Evolutionary conservation across 495 filamentous ascomycete genomes (phyloP).

Genomic region (Penicillium bialowiezense): DNA sequence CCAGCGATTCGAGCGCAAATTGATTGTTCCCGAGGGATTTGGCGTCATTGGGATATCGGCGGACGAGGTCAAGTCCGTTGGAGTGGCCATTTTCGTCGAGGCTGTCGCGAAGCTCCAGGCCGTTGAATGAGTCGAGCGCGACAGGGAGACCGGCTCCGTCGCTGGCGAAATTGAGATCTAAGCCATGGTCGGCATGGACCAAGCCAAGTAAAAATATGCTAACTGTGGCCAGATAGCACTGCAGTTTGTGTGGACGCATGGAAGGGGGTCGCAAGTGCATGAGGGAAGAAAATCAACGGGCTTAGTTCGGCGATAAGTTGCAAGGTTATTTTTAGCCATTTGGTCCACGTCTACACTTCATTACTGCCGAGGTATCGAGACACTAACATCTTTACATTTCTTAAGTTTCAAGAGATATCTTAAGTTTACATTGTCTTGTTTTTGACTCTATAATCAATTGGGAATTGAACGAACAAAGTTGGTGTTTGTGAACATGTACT

Average conservation of each 20-base stretch:
- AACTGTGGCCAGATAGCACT: slow-evolving; percentile 66
- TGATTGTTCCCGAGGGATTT: slow-evolving; percentile 62
- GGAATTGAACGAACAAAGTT: too few species aligned
- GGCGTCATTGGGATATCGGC: slow-evolving; percentile 49
- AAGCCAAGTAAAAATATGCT: slow-evolving; percentile 56
- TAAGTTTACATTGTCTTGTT: too few species aligned
- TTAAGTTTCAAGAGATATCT: too few species aligned
- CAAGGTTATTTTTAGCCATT: neutral
- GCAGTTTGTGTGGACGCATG: slow-evolving; percentile 64
- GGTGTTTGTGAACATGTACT: too few species aligned
- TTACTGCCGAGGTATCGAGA: too few species aligned
- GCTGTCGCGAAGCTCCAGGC: slow-evolving; percentile 27
- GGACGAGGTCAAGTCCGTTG: slow-evolving; percentile 59
- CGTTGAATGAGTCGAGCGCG: slow-evolving; percentile 34
- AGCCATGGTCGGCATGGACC: slow-evolving; percentile 47
- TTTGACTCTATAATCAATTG: too few species aligned
- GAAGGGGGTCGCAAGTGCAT: slow-evolving; percentile 9
- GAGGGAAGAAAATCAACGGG: neutral
- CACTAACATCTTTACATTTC: too few species aligned
- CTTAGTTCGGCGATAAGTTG: too few species aligned
- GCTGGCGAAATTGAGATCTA: slow-evolving; percentile 38
- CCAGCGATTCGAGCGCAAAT: slow-evolving; percentile 50
- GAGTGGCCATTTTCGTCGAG: slow-evolving; percentile 33
- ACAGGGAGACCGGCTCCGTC: slow-evolving; percentile 23
- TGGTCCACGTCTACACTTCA: too few species aligned